Conservation (phyloP, 2,329 filamentous ascomycete genomes). For the Biscogniauxia marginata region DNA sequence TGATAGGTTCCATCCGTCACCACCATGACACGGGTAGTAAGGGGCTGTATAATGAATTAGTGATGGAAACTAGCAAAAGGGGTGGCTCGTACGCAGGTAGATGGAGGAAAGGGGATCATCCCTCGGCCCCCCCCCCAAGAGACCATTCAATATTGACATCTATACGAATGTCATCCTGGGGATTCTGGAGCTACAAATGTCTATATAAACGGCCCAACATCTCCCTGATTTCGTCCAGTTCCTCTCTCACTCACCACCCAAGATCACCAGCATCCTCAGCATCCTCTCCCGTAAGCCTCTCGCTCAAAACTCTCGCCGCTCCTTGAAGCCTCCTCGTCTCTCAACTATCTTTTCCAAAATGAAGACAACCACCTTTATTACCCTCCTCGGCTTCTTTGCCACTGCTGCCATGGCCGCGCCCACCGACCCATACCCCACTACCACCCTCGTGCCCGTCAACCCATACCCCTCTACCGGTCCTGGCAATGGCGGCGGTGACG, state of each 20-base stretch:
- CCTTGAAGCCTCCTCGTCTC: background rate
- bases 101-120: background rate
- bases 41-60: background rate
- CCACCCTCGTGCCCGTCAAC: conserved; percentile 1
- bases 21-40: background rate
- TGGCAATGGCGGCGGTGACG: background rate
- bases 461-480: background rate
- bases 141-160: background rate
- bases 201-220: background rate
- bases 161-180: background rate
- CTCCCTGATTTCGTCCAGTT: background rate
- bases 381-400: conserved; percentile 27
- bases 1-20: background rate
- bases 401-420: conserved; percentile 21
- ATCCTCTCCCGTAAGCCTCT: background rate
- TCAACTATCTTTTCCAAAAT: conserved; percentile 25
- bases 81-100: background rate
- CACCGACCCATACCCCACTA: conserved; percentile 10
- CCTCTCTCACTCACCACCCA: conserved; percentile 12
- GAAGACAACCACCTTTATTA: conserved; percentile 24
- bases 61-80: background rate
- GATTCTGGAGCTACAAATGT: background rate
- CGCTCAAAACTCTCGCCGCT: conserved; percentile 8
- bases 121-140: background rate
- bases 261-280: conserved; percentile 10